These are phyloP conservation scores for Physcomitrellopsis africana DNA, from an alignment of 225 moss, liverwort and hornwort genomes.

Conservation along the genomic window DNA sequence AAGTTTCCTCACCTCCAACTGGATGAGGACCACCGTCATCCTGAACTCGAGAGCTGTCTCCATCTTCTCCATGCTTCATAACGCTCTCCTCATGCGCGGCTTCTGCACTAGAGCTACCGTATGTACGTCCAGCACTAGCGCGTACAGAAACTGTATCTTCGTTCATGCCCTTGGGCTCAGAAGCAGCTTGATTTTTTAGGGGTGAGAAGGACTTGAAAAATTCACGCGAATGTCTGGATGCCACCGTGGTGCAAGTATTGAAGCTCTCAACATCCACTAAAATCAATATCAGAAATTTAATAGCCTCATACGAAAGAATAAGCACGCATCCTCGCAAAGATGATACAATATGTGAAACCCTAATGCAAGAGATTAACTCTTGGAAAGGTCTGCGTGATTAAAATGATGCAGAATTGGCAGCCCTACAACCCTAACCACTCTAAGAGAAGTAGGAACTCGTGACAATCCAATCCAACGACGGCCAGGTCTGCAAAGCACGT, in stretches of 20 bases:
- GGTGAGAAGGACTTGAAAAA: neutral
- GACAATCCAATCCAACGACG: too few relatives aligned
- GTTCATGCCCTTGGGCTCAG: conserved; percentile 39
- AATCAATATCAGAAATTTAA: neutral
- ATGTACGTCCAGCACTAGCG: conserved; percentile 29
- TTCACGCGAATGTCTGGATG: neutral
- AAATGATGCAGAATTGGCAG: neutral
- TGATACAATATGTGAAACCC: neutral
- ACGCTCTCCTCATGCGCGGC: conserved; percentile 65
- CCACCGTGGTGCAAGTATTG: too few relatives aligned
- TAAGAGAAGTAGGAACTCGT: neutral
- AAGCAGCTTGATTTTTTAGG: neutral
- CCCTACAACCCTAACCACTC: neutral
- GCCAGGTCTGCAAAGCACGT: too few relatives aligned
- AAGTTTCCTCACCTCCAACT: conserved; percentile 64
- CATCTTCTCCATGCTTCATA: conserved; percentile 88
- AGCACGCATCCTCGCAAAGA: too few relatives aligned
- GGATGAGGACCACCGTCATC: conserved; percentile 50
- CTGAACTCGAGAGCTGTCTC: conserved; percentile 71
- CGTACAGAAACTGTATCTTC: conserved; percentile 33
- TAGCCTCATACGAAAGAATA: neutral
- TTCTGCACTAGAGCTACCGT: conserved; percentile 14
- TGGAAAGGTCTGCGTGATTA: neutral
- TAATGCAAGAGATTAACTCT: neutral
- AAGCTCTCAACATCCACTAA: neutral